phyloP scores from a whole-genome alignment of 1,284 basidiomycete species.

The Quambalaria eucalypti region DNA sequence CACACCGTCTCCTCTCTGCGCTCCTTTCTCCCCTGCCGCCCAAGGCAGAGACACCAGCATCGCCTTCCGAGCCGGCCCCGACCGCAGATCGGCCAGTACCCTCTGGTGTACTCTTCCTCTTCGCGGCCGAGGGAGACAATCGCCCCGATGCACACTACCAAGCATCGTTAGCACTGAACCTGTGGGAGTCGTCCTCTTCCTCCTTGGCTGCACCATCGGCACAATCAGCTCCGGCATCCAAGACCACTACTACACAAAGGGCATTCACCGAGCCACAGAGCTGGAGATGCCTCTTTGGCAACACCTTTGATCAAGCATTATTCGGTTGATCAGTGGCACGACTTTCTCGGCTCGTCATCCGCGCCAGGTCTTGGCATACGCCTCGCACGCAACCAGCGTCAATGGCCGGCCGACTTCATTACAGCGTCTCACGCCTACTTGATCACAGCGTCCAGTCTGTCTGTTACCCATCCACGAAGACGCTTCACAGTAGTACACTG shows the following conservation, averaged over 20 bases:
- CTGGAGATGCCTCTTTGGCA: not conserved
- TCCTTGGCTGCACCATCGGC: no score
- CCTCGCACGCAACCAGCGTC: no score
- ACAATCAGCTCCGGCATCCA: not conserved
- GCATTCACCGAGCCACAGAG: not conserved
- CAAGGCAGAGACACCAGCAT: not conserved
- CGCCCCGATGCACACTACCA: slow-evolving; percentile 24
- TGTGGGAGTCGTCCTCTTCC: no score
- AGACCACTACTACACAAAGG: not conserved
- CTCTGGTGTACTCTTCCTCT: slow-evolving; percentile 23
- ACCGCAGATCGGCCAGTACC: slow-evolving; percentile 10
- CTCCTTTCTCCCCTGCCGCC: not conserved
- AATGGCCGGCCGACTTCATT: no score
- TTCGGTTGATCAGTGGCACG: not conserved
- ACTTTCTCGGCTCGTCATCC: no score
- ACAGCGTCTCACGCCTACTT: no score
- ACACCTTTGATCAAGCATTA: not conserved
- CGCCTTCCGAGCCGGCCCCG: not conserved
- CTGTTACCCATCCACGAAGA: no score
- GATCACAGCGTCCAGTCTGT: no score
- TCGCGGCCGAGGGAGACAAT: slow-evolving; percentile 36
- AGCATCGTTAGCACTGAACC: no score
- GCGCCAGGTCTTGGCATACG: no score
- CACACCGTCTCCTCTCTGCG: not conserved
- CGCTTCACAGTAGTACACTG: no score